Evolutionary conservation across 805 yeast species (phyloP).

Genomic region (Wickerhamomyces xylosicus): DNA sequence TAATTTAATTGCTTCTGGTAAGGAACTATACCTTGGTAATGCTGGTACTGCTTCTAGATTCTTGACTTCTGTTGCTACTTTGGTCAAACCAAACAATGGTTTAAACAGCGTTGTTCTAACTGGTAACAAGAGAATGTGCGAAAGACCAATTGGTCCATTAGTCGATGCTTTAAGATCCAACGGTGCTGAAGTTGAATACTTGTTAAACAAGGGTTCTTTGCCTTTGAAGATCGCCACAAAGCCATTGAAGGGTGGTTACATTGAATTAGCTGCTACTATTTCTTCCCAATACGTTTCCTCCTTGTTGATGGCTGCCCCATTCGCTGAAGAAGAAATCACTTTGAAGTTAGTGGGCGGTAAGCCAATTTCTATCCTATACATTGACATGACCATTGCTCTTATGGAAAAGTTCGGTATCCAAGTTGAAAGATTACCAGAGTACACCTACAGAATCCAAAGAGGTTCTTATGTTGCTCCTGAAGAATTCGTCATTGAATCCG

Average conservation of each 20-base stretch:
- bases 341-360: conserved; percentile 88
- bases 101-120: conserved; percentile 54
- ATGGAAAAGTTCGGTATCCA: conserved; percentile 82
- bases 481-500: conserved; percentile 87
- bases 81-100: conserved; percentile 43
- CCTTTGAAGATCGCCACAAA: conserved; percentile 71
- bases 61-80: conserved; percentile 84
- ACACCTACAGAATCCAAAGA: conserved; percentile 85
- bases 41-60: conserved; percentile 98
- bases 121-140: conserved; percentile 96
- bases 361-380: conserved; percentile 91
- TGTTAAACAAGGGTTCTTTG: conserved; percentile 70
- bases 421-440: conserved; percentile 66
- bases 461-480: conserved; percentile 73
- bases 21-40: conserved; percentile 81
- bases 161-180: conserved; percentile 82
- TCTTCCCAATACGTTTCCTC: conserved; percentile 98
- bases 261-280: conserved; percentile 90
- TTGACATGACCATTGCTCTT: conserved; percentile 95
- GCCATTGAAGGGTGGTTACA: conserved; percentile 80
- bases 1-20: conserved; percentile 46
- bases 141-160: conserved; percentile 92
- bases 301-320: conserved; percentile 94
- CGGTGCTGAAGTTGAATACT: conserved; percentile 66
- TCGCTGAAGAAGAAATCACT: conserved; percentile 81